These are phyloP conservation scores for Flaveria ramosissima DNA, from an alignment of 129 eudicot species.

Conservation along the genomic window DNA sequence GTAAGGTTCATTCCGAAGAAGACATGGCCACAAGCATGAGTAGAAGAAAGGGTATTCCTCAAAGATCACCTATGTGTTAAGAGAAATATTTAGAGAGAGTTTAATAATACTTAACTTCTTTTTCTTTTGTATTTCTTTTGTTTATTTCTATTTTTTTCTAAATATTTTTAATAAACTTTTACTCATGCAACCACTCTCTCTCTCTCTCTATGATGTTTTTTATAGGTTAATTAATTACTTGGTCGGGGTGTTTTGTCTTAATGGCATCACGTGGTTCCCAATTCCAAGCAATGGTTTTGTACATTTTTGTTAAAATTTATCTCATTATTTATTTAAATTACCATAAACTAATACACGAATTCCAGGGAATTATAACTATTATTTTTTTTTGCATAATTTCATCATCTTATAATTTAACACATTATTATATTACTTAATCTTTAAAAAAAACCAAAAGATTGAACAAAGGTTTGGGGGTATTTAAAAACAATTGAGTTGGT, in stretches of 20 bases:
- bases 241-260: slow-evolving; percentile 99
- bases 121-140: background rate
- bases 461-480: background rate
- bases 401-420: slow-evolving; percentile 14
- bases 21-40: slow-evolving; percentile 85
- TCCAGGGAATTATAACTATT: slow-evolving; percentile 20
- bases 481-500: background rate
- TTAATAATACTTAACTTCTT: slow-evolving; percentile 23
- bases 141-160: slow-evolving; percentile 19
- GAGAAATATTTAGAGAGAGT: slow-evolving; percentile 11
- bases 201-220: slow-evolving; percentile 33
- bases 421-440: background rate
- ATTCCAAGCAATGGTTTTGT: slow-evolving; percentile 78
- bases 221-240: slow-evolving; percentile 61
- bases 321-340: slow-evolving; percentile 15
- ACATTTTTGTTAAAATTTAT: slow-evolving; percentile 33
- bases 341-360: slow-evolving; percentile 28
- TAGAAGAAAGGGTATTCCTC: slow-evolving; percentile 96
- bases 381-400: background rate
- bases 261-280: slow-evolving; percentile 99
- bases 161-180: slow-evolving; percentile 14
- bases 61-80: slow-evolving; percentile 93
- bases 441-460: background rate
- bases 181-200: slow-evolving; percentile 36
- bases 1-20: slow-evolving; percentile 55